Conservation (phyloP, 73 alveolate species). For the Paramecium caudatum region DNA sequence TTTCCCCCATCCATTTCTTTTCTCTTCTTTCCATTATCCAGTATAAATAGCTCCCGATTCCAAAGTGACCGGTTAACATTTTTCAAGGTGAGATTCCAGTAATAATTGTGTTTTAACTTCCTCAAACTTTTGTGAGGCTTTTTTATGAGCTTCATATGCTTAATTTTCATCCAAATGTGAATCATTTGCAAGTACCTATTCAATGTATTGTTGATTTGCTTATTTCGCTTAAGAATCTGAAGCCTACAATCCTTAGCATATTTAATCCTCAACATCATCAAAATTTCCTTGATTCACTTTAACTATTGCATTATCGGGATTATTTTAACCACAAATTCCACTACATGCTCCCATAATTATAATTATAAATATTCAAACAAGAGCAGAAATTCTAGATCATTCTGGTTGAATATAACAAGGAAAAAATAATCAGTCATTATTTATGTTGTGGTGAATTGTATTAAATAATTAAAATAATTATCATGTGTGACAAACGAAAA, state of each 20-base stretch:
- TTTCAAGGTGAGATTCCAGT: background rate
- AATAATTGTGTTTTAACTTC: background rate
- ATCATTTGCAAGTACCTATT: background rate
- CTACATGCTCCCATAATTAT: slow-evolving; percentile 14
- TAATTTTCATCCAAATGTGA: background rate
- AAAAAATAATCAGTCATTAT: background rate
- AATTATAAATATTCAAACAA: no score
- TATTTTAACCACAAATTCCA: slow-evolving; percentile 29
- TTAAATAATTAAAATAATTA: background rate
- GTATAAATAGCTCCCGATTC: slow-evolving; percentile 75
- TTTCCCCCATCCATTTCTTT: slow-evolving; percentile 81
- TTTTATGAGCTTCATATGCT: background rate
- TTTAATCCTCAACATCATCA: slow-evolving; percentile 13
- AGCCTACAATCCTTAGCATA: background rate
- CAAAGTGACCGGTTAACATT: slow-evolving; percentile 71
- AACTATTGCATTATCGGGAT: slow-evolving; percentile 1
- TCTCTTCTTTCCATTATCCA: slow-evolving; percentile 74
- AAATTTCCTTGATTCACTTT: background rate
- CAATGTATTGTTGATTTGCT: background rate
- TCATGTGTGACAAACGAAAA: slow-evolving; percentile 12
- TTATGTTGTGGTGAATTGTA: background rate
- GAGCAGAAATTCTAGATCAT: slow-evolving; percentile 6
- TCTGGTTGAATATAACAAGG: slow-evolving; percentile 43
- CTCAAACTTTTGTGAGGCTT: background rate
- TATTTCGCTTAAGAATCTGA: background rate